A percentile compares a stretch with the other conserved stretches of the same genome.
Evolutionary conservation across 441 rosid genomes (phyloP).

Genomic region (Raphanus hybrid): DNA sequence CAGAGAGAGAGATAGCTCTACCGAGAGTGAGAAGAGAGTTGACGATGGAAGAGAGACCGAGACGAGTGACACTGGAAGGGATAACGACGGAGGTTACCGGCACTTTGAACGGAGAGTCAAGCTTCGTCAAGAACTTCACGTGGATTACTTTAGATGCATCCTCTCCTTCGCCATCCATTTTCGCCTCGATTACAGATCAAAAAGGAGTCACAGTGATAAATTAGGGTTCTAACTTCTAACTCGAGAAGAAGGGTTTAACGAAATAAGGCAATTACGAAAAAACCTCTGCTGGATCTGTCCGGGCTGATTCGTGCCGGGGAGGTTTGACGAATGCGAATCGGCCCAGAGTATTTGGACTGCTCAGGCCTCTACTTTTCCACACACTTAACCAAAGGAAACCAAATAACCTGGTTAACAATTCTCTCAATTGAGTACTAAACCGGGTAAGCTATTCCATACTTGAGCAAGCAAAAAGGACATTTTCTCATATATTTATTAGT

Average conservation of each 20-base stretch:
- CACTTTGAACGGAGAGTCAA: constrained; percentile 60
- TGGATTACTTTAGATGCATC: constrained; percentile 64
- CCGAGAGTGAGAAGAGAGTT: constrained; percentile 75
- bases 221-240: constrained; percentile 39
- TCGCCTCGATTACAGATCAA: constrained; percentile 16
- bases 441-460: too few relatives aligned
- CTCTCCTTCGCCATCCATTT: constrained; percentile 58
- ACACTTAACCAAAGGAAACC: too few relatives aligned
- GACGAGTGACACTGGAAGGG: constrained; percentile 84
- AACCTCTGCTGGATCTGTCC: too few relatives aligned
- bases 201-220: constrained; percentile 9
- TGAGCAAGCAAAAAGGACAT: too few relatives aligned
- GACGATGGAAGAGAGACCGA: constrained; percentile 84
- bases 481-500: too few relatives aligned
- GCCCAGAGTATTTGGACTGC: too few relatives aligned
- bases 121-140: constrained; percentile 82
- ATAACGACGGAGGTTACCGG: constrained; percentile 68
- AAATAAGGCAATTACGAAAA: too few relatives aligned
- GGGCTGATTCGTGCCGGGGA: too few relatives aligned
- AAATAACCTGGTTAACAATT: too few relatives aligned
- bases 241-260: constrained; percentile 29
- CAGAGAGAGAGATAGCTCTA: constrained; percentile 16
- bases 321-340: too few relatives aligned
- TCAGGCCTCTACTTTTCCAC: too few relatives aligned
- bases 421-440: too few relatives aligned